These are phyloP conservation scores for Cercospora sojina DNA, from an alignment of 2,329 filamentous ascomycete genomes.

Conservation along the genomic window DNA sequence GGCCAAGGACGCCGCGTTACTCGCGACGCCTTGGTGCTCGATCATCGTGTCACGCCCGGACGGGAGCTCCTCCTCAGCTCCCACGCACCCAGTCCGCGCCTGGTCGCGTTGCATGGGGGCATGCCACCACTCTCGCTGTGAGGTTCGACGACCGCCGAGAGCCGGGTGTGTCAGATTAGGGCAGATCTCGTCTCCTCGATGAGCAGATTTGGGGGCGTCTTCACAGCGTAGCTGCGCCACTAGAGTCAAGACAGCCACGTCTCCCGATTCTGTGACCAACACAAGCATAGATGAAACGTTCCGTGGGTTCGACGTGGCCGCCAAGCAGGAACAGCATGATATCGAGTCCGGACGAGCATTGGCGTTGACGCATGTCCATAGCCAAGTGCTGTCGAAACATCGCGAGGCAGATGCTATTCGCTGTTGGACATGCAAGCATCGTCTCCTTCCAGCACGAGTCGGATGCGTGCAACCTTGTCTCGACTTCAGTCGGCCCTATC, in stretches of 20 bases:
- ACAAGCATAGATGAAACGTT: slow-evolving; percentile 8
- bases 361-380: background rate
- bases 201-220: background rate
- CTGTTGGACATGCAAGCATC: background rate
- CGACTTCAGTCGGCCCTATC: background rate
- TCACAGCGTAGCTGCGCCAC: background rate
- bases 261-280: background rate
- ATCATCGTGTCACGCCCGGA: background rate
- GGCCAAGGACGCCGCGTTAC: background rate
- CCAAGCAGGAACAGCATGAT: background rate
- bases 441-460: background rate
- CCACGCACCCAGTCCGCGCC: background rate
- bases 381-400: slow-evolving; percentile 2
- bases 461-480: slow-evolving; percentile 4
- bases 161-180: background rate
- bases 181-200: background rate
- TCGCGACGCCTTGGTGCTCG: background rate
- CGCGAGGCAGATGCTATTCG: background rate
- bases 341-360: slow-evolving; percentile 8
- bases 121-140: background rate
- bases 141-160: background rate
- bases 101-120: background rate
- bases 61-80: background rate
- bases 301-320: slow-evolving; percentile 2
- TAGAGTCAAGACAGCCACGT: background rate